A percentile compares a stretch with the other conserved stretches of the same genome.
These are phyloP conservation scores for Lentinula sp. DNA, from an alignment of 768 basidiomycete genomes.

Conservation along the genomic window DNA sequence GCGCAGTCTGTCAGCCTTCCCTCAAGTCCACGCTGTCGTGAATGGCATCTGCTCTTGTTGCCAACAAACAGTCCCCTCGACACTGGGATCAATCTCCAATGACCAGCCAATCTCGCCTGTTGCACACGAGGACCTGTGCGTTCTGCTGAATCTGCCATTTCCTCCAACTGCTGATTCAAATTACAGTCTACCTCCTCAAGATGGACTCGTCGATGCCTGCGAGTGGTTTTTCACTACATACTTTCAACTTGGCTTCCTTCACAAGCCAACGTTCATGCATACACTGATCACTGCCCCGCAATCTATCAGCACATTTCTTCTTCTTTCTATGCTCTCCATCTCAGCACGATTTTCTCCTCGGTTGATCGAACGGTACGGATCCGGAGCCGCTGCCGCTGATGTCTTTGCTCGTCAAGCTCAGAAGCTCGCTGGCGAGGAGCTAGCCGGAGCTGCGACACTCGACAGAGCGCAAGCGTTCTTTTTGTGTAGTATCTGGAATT, in stretches of 20 bases:
- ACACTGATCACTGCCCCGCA: slow-evolving; percentile 5
- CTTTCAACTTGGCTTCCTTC: slow-evolving; percentile 9
- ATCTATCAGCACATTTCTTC: slow-evolving; percentile 8
- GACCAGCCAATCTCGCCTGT: neutral
- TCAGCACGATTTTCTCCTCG: slow-evolving; percentile 9
- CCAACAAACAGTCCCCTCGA: slow-evolving; percentile 2
- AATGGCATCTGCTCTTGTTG: slow-evolving; percentile 4
- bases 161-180: neutral
- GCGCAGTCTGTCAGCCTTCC: neutral
- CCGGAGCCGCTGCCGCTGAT: slow-evolving; percentile 4
- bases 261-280: slow-evolving; percentile 12
- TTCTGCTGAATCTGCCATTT: neutral
- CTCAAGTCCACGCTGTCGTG: slow-evolving; percentile 1
- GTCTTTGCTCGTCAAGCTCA: slow-evolving; percentile 9
- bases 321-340: slow-evolving; percentile 10
- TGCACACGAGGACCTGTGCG: slow-evolving; percentile 3
- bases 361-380: slow-evolving; percentile 9
- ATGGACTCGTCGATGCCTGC: slow-evolving; percentile 9
- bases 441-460: slow-evolving; percentile 5
- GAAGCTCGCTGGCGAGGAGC: slow-evolving; percentile 8
- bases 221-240: slow-evolving; percentile 11
- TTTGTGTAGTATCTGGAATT: slow-evolving; percentile 9
- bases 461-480: slow-evolving; percentile 11
- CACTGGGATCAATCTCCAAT: neutral
- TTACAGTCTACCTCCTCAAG: slow-evolving; percentile 7